These are phyloP conservation scores for Paracoccidioides brasiliensis DNA, from an alignment of 2,329 filamentous ascomycete genomes.

Conservation along the genomic window DNA sequence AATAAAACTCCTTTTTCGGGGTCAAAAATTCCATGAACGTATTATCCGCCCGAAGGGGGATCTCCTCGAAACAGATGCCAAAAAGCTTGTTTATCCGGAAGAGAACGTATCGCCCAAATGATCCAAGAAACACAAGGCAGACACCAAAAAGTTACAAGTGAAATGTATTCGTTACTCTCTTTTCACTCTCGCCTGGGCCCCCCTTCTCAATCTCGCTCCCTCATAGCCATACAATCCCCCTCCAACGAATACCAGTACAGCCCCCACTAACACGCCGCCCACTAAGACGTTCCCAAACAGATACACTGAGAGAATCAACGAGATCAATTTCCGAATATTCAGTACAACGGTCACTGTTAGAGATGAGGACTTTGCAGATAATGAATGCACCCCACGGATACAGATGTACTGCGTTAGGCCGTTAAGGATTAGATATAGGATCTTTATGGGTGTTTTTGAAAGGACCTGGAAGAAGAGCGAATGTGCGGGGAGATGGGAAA, in stretches of 20 bases:
- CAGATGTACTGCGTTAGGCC: conserved; percentile 87
- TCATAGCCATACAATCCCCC: conserved; percentile 87
- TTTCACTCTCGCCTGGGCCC: not conserved
- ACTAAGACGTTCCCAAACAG: conserved; percentile 79
- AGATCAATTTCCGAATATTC: conserved; percentile 88
- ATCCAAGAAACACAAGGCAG: too few relatives aligned
- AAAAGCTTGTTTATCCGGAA: too few relatives aligned
- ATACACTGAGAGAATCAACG: conserved; percentile 81
- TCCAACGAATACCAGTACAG: conserved; percentile 73
- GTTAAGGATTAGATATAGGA: conserved; percentile 31
- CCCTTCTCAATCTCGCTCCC: conserved; percentile 23
- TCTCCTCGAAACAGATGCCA: too few relatives aligned
- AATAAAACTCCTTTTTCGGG: too few relatives aligned
- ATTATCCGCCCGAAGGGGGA: too few relatives aligned
- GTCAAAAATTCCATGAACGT: too few relatives aligned
- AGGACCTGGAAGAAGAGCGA: conserved; percentile 16
- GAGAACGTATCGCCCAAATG: too few relatives aligned
- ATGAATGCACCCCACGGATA: conserved; percentile 89
- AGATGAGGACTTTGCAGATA: conserved; percentile 77
- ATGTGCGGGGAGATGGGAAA: conserved; percentile 22
- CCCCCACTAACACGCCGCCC: conserved; percentile 64
- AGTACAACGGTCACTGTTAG: conserved; percentile 93
- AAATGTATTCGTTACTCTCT: not conserved
- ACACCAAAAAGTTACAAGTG: not conserved
- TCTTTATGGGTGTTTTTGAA: conserved; percentile 21